Percentiles rank a stretch among this genome's conserved stretches.
Evolutionary conservation across 208 protist genomes (phyloP).

Genomic region (Tritrichomonas musculus): DNA sequence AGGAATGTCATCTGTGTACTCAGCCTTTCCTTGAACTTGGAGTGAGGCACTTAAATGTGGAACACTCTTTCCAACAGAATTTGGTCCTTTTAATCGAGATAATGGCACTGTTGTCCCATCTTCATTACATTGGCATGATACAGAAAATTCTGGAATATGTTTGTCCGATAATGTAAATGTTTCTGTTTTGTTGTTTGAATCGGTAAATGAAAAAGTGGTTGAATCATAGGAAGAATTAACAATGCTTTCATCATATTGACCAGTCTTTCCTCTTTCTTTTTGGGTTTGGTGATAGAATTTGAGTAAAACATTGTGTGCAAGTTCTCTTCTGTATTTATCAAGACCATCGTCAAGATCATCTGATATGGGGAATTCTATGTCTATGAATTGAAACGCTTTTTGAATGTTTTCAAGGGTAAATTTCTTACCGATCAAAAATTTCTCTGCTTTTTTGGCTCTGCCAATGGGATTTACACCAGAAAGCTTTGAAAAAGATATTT

Average conservation of each 20-base stretch:
- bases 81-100: no score
- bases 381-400: background rate
- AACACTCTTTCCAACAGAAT: no score
- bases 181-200: no score
- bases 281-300: constrained; percentile 63
- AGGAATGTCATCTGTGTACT: constrained; percentile 54
- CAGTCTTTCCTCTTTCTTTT: background rate
- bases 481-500: constrained; percentile 56
- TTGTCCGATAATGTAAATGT: no score
- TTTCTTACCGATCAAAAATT: constrained; percentile 48
- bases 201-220: no score
- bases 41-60: constrained; percentile 43
- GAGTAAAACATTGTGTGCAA: constrained; percentile 64
- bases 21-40: constrained; percentile 67
- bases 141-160: background rate
- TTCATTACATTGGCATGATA: no score
- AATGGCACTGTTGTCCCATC: no score
- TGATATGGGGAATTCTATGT: constrained; percentile 34
- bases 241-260: constrained; percentile 14
- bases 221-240: no score
- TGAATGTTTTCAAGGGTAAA: constrained; percentile 20
- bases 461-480: background rate
- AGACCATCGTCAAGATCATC: constrained; percentile 56
- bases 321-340: constrained; percentile 55
- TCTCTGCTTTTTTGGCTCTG: constrained; percentile 43